Percentiles rank a stretch among this genome's conserved stretches.
Evolutionary conservation across 176 grass and related monocot species (phyloP).

Genomic region (Saccharum officinarum): DNA sequence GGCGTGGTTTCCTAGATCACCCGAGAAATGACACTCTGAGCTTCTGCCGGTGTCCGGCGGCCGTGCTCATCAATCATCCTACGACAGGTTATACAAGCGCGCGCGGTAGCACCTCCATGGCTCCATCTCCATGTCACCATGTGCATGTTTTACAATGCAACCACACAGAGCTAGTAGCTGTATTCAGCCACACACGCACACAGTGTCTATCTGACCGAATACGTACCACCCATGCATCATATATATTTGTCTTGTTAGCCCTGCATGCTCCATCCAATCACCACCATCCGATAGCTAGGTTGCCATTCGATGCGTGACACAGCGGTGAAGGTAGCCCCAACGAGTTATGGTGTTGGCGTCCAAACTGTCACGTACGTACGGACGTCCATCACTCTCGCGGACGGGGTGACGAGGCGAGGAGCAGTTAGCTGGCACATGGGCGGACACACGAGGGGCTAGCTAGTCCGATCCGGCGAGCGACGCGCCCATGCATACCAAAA

Average conservation of each 20-base stretch:
- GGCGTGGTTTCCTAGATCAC: not conserved
- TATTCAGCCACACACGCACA: no score
- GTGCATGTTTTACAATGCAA: no score
- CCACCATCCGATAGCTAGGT: no score
- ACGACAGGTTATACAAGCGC: not conserved
- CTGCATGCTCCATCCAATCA: no score
- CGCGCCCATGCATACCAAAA: constrained; percentile 19
- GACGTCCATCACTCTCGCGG: not conserved
- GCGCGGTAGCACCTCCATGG: not conserved
- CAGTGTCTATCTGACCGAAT: no score
- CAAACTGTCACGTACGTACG: constrained; percentile 3
- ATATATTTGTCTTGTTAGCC: no score
- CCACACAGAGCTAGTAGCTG: no score
- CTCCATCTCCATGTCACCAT: no score
- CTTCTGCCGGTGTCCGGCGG: not conserved
- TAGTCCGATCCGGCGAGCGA: not conserved
- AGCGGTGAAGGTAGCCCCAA: no score
- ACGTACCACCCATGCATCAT: no score
- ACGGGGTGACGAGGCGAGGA: not conserved
- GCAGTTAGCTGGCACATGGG: constrained; percentile 7
- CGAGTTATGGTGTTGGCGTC: no score
- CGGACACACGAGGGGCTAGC: not conserved
- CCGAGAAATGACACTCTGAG: constrained; percentile 23
- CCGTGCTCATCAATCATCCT: not conserved
- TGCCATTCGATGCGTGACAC: no score